These are phyloP conservation scores for Sarocladium kiliense DNA, from an alignment of 2,329 filamentous ascomycete genomes.

Conservation along the genomic window DNA sequence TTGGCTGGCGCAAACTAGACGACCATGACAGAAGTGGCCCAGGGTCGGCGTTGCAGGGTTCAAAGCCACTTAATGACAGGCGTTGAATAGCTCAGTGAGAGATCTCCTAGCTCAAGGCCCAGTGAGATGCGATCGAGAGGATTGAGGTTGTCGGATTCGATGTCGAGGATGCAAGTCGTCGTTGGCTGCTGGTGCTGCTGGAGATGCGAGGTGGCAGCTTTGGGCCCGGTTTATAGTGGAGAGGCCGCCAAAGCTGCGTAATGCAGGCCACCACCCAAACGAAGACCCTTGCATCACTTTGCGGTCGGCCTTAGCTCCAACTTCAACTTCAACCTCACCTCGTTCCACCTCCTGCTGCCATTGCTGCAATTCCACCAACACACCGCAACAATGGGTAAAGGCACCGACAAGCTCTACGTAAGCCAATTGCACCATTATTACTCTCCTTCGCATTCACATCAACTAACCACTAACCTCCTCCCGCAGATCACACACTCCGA, in stretches of 20 bases:
- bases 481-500: constrained; percentile 85
- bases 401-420: constrained; percentile 42
- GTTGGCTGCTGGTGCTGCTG: background rate
- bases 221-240: constrained; percentile 5
- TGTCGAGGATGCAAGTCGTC: background rate
- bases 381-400: constrained; percentile 31
- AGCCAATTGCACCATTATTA: constrained; percentile 9
- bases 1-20: background rate
- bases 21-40: constrained; percentile 2
- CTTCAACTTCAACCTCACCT: background rate
- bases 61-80: background rate
- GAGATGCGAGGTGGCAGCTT: constrained; percentile 11
- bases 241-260: constrained; percentile 1
- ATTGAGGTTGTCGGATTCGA: background rate
- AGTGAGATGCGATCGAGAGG: background rate
- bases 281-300: constrained; percentile 6
- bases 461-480: constrained; percentile 1
- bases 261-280: background rate
- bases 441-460: background rate
- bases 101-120: background rate
- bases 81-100: background rate
- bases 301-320: background rate
- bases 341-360: background rate
- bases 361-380: background rate
- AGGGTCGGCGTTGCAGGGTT: background rate